Percentiles rank a stretch among this genome's conserved stretches.
Conservation (phyloP, 2,329 filamentous ascomycete genomes). For the Trichocomaceae sp. region DNA sequence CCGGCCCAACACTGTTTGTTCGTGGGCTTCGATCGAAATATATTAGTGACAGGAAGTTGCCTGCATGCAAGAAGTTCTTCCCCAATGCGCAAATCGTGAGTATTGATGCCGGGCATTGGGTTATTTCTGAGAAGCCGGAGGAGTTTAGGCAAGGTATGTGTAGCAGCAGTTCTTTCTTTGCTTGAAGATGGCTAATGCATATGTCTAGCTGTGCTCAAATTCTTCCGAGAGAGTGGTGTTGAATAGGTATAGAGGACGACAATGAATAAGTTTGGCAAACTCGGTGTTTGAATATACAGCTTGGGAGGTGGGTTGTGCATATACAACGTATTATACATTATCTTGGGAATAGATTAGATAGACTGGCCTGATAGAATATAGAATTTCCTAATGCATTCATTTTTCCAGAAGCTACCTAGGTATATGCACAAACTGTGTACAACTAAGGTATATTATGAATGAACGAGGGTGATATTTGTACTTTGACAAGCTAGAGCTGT, state of each 20-base stretch:
- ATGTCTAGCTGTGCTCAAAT: constrained; percentile 28
- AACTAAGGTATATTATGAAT: too few species aligned
- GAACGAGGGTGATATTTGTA: too few species aligned
- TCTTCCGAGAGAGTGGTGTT: constrained; percentile 22
- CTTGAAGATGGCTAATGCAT: constrained; percentile 13
- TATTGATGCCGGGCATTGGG: constrained; percentile 40
- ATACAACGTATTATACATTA: not conserved
- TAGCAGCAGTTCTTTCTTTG: not conserved
- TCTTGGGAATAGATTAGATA: not conserved
- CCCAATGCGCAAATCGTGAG: constrained; percentile 35
- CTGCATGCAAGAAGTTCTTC: constrained; percentile 37
- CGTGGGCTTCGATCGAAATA: constrained; percentile 37
- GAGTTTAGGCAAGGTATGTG: constrained; percentile 34
- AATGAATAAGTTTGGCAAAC: not conserved
- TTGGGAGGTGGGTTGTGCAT: not conserved
- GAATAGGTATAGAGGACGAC: constrained; percentile 1
- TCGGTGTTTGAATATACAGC: not conserved
- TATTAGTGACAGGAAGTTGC: constrained; percentile 34
- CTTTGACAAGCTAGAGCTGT: not conserved
- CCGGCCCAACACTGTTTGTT: constrained; percentile 72
- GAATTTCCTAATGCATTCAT: not conserved
- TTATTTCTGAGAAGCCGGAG: constrained; percentile 41
- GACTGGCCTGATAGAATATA: not conserved
- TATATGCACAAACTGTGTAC: too few species aligned
- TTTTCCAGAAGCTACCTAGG: too few species aligned